phyloP scores from a whole-genome alignment of 78 protist species.

The Dictyostelium capitatum region DNA sequence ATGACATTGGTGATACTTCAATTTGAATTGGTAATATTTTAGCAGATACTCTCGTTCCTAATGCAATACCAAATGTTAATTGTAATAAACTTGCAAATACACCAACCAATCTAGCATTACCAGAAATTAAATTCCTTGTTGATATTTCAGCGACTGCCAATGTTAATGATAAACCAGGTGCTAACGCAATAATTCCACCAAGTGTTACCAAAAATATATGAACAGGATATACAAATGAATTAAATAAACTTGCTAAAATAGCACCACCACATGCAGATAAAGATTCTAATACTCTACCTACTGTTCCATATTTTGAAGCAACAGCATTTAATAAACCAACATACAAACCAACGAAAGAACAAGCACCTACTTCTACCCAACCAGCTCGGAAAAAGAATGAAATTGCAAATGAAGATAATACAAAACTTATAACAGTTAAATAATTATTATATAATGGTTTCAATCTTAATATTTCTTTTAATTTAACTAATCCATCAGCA shows the following conservation, averaged over 20 bases:
- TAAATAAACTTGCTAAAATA: slow-evolving; percentile 44
- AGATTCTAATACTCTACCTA: slow-evolving; percentile 73
- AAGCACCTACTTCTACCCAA: slow-evolving; percentile 73
- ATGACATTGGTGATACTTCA: slow-evolving; percentile 21
- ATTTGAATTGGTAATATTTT: slow-evolving; percentile 44
- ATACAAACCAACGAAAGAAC: slow-evolving; percentile 59
- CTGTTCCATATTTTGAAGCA: slow-evolving; percentile 40
- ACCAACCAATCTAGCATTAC: slow-evolving; percentile 72
- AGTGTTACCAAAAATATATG: slow-evolving; percentile 47
- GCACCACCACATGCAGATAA: slow-evolving; percentile 76
- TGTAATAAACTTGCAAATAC: slow-evolving; percentile 69
- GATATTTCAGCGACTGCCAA: slow-evolving; percentile 60
- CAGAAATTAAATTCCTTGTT: slow-evolving; percentile 55
- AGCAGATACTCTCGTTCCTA: slow-evolving; percentile 45
- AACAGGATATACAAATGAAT: slow-evolving; percentile 55
- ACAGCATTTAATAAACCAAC: slow-evolving; percentile 50
- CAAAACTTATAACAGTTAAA: slow-evolving; percentile 49
- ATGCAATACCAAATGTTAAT: slow-evolving; percentile 70
- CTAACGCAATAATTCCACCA: slow-evolving; percentile 74
- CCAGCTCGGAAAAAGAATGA: slow-evolving; percentile 51
- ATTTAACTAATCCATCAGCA: slow-evolving; percentile 27
- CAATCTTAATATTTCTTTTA: slow-evolving; percentile 15
- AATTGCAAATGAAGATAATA: slow-evolving; percentile 57
- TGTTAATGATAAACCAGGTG: slow-evolving; percentile 72
- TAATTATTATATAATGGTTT: slow-evolving; percentile 50